Evolutionary conservation across 768 basidiomycete species (phyloP).

Genomic region (Russula earlei): DNA sequence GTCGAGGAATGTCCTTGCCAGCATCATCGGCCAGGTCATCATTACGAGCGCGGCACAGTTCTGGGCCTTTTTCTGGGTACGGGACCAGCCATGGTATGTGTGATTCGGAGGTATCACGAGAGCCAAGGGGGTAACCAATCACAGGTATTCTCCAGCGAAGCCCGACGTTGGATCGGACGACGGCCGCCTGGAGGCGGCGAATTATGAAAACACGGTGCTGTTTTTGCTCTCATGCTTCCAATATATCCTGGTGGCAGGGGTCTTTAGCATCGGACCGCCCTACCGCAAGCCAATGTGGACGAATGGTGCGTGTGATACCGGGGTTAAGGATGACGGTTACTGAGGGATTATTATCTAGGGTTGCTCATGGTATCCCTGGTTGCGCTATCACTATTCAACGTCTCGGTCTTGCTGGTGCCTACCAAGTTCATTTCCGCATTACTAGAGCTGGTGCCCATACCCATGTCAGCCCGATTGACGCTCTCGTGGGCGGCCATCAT

Average conservation of each 20-base stretch:
- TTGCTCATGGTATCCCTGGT: conserved; percentile 75
- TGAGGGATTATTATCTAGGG: conserved; percentile 32
- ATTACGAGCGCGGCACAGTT: conserved; percentile 77
- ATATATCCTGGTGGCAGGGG: conserved; percentile 92
- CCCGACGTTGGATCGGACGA: conserved; percentile 33
- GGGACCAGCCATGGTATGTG: conserved; percentile 70
- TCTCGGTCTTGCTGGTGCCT: conserved; percentile 68
- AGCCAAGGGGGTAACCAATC: background rate
- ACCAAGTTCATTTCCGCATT: conserved; percentile 47
- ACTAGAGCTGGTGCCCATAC: conserved; percentile 71
- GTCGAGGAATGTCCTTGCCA: conserved; percentile 88
- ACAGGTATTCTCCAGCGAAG: conserved; percentile 21
- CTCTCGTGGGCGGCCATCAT: conserved; percentile 56
- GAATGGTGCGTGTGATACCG: conserved; percentile 51
- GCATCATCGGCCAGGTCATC: conserved; percentile 86
- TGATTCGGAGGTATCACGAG: background rate
- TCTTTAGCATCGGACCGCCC: conserved; percentile 96
- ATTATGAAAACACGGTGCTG: conserved; percentile 86
- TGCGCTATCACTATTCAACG: conserved; percentile 59
- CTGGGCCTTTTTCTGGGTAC: conserved; percentile 87
- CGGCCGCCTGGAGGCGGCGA: conserved; percentile 71
- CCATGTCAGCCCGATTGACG: conserved; percentile 53
- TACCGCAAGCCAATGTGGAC: conserved; percentile 94
- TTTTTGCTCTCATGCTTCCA: conserved; percentile 98
- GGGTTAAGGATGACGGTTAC: background rate